Conservation (phyloP, 2,329 filamentous ascomycete species). For the Metarhizium sp. region DNA sequence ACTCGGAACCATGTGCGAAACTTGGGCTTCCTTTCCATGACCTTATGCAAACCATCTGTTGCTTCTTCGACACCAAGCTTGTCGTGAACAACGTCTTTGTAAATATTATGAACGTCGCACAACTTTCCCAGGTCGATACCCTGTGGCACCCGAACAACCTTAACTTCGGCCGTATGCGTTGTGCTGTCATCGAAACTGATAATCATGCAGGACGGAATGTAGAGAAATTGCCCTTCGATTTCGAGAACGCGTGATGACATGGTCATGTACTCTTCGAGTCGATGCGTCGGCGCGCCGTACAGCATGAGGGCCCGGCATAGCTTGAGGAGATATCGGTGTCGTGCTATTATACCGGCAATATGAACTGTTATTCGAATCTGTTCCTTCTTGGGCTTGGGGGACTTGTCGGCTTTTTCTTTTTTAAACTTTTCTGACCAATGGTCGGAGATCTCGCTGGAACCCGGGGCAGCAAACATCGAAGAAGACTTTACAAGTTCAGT, state of each 20-base stretch:
- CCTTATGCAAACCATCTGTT: conserved; percentile 48
- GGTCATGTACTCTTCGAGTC: conserved; percentile 82
- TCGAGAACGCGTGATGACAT: conserved; percentile 85
- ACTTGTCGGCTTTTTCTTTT: conserved; percentile 26
- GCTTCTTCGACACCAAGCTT: conserved; percentile 64
- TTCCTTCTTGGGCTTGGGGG: conserved; percentile 27
- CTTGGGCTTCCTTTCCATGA: conserved; percentile 36
- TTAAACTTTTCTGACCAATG: conserved; percentile 35
- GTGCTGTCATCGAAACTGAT: conserved; percentile 73
- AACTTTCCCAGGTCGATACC: conserved; percentile 67
- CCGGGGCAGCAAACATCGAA: conserved; percentile 40
- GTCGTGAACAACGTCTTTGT: conserved; percentile 76
- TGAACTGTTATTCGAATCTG: conserved; percentile 42
- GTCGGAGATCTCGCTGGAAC: conserved; percentile 33
- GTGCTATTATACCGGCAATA: conserved; percentile 60
- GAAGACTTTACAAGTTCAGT: conserved; percentile 46
- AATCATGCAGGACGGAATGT: conserved; percentile 89
- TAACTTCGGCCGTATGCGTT: conserved; percentile 73
- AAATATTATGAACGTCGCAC: conserved; percentile 65
- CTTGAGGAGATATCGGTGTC: conserved; percentile 76
- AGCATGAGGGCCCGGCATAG: conserved; percentile 81
- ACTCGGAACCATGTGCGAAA: conserved; percentile 47
- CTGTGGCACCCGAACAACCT: conserved; percentile 58
- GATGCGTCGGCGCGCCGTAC: conserved; percentile 84
- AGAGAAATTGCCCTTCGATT: conserved; percentile 83